Evolutionary conservation across 805 yeast species (phyloP).

Genomic region (Starmera amethionina): DNA sequence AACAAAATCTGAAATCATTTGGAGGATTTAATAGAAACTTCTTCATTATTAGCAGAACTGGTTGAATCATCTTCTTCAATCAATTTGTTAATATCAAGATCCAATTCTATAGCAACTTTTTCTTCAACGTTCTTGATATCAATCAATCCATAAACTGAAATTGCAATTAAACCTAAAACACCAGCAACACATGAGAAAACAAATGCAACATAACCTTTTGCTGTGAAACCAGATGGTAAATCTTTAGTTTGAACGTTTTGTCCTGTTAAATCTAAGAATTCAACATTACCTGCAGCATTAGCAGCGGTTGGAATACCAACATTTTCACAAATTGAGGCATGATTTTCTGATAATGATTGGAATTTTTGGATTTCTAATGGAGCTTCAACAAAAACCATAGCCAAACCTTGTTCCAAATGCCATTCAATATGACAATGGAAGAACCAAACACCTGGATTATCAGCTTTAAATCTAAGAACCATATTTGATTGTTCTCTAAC

Average conservation of each 20-base stretch:
- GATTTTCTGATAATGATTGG: slow-evolving; percentile 55
- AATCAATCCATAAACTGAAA: slow-evolving; percentile 77
- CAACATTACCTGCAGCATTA: slow-evolving; percentile 82
- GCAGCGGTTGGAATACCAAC: slow-evolving; percentile 49
- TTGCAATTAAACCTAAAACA: slow-evolving; percentile 66
- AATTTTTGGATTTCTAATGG: slow-evolving; percentile 55
- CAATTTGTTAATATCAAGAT: neutral
- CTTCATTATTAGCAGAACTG: neutral
- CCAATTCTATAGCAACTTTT: slow-evolving; percentile 30
- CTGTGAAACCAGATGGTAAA: slow-evolving; percentile 87
- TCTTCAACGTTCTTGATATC: slow-evolving; percentile 66
- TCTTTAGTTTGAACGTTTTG: slow-evolving; percentile 56
- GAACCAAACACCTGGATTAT: slow-evolving; percentile 97
- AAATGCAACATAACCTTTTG: slow-evolving; percentile 89
- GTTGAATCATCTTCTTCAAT: neutral
- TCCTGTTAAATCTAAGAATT: slow-evolving; percentile 62
- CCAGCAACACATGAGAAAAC: slow-evolving; percentile 87
- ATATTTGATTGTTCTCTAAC: slow-evolving; percentile 80
- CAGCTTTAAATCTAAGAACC: slow-evolving; percentile 79
- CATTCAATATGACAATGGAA: slow-evolving; percentile 99
- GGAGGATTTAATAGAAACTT: slow-evolving; percentile 1
- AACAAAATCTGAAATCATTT: neutral
- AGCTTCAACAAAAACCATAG: slow-evolving; percentile 72
- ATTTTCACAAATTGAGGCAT: slow-evolving; percentile 48
- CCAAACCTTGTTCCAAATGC: slow-evolving; percentile 95